Evolutionary conservation across 2,329 filamentous ascomycete species (phyloP), one percentile per base, ranked within the genome.

Genomic region (Fusarium goolgardi): DNA sequence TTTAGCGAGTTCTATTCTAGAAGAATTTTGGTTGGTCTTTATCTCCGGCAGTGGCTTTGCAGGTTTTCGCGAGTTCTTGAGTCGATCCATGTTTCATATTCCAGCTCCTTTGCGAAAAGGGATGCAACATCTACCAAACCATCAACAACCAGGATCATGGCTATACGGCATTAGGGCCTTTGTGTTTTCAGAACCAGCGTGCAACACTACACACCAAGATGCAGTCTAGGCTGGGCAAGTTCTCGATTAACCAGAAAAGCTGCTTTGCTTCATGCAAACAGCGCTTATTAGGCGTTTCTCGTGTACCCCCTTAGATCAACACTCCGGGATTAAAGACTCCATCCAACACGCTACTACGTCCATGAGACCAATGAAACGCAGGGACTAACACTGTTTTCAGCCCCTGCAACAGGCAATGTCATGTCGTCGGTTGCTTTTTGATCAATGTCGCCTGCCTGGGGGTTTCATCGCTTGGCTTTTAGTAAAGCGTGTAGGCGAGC

Each of bases 381-480:
- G 18, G 16, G 37, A 59, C 61, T 46, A 66, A 63, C 18, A 58
- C 21, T 8, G 18, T 46, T 46, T 40, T 35, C n/a, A 40, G 41
- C 49, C 41, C 44, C 47, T 69, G 41, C 51, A 57, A 65, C 66
- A 69, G 34, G 40, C 66, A 69, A 41, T 45, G 52, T 51, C 57
- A 59, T 52, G 34, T 52, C 40, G 53, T 58, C 45, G 54, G 31
- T 27, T 49, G 25, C 50, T 21, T 51, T 31, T 37, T 27, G 23
- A 51, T 44, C 57, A 55, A 49, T 44, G 45, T 51, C 56, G 41
- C 40, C 35, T 45, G 32, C 43, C 58, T 44, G 27, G 44, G 44
- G 35, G 59, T 64, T 64, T 64, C 59, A 49, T 31, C 25, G 16
- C 35, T 53, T 34, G 40, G 20, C 20, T 47, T 31, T 51, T 51